These are phyloP conservation scores for Centella asiatica DNA, from an alignment of 129 eudicot genomes.

Conservation along the genomic window DNA sequence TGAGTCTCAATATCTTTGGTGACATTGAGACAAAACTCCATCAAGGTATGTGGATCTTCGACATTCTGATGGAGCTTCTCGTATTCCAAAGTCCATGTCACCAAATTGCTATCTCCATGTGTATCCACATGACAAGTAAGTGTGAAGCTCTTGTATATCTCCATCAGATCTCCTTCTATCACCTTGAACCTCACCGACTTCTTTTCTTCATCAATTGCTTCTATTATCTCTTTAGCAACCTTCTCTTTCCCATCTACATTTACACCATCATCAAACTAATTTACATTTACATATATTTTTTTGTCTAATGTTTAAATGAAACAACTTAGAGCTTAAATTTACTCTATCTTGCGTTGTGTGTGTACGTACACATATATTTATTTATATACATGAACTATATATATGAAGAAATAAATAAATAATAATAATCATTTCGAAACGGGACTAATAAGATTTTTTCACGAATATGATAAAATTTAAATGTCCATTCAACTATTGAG, in stretches of 20 bases:
- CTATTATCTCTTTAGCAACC: constrained; percentile 20
- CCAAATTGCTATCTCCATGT: constrained; percentile 11
- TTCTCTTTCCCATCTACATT: constrained; percentile 19
- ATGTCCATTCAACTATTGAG: too few relatives aligned
- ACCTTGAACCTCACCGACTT: constrained; percentile 24
- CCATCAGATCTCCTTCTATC: constrained; percentile 27
- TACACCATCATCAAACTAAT: background rate
- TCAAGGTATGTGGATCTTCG: constrained; percentile 18
- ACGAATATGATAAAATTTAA: too few relatives aligned
- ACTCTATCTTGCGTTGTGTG: too few relatives aligned
- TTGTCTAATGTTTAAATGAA: too few relatives aligned
- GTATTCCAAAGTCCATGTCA: constrained; percentile 28
- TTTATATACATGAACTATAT: background rate
- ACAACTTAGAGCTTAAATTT: too few relatives aligned
- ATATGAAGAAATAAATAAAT: background rate
- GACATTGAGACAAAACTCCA: constrained; percentile 18
- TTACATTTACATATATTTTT: too few relatives aligned
- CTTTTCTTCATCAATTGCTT: constrained; percentile 31
- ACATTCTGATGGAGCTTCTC: constrained; percentile 20
- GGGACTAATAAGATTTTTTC: too few relatives aligned
- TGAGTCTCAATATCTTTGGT: constrained; percentile 30
- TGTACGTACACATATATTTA: background rate
- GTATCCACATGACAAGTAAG: constrained; percentile 14
- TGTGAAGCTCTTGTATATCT: constrained; percentile 13
- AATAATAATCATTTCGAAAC: too few relatives aligned